Percentiles rank a stretch among this genome's conserved stretches.
Evolutionary conservation across 225 moss, liverwort and hornwort species (phyloP).

Genomic region (Climacium dendroides): DNA sequence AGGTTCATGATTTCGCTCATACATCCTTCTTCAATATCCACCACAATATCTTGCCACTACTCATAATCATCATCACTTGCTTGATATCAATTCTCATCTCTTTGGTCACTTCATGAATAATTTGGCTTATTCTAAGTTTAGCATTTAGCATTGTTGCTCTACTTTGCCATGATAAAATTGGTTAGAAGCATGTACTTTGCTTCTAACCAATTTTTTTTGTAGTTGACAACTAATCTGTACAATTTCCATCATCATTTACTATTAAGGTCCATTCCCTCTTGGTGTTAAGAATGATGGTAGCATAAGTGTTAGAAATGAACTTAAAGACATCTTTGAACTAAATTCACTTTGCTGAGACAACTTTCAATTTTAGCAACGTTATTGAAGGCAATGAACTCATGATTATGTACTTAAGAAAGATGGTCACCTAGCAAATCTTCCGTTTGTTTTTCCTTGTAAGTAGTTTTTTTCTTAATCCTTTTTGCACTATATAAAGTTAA

Average conservation of each 20-base stretch:
- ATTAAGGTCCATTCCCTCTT: background rate
- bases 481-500: background rate
- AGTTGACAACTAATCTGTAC: background rate
- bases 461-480: background rate
- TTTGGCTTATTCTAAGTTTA: background rate
- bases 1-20: conserved; percentile 58
- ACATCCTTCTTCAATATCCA: conserved; percentile 22
- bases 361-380: background rate
- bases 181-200: background rate
- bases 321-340: no score
- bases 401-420: background rate
- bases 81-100: background rate
- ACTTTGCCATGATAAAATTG: background rate
- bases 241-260: background rate
- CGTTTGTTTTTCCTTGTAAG: background rate
- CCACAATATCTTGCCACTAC: background rate
- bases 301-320: background rate
- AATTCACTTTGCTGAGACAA: background rate
- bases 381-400: background rate
- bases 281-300: background rate
- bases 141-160: background rate
- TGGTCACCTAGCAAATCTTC: background rate
- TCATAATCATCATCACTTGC: background rate
- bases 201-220: background rate
- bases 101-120: conserved; percentile 13